A percentile compares a stretch with the other conserved stretches of the same genome.
Conservation (phyloP, 208 protist species). For the Borovskyia barvae region DNA sequence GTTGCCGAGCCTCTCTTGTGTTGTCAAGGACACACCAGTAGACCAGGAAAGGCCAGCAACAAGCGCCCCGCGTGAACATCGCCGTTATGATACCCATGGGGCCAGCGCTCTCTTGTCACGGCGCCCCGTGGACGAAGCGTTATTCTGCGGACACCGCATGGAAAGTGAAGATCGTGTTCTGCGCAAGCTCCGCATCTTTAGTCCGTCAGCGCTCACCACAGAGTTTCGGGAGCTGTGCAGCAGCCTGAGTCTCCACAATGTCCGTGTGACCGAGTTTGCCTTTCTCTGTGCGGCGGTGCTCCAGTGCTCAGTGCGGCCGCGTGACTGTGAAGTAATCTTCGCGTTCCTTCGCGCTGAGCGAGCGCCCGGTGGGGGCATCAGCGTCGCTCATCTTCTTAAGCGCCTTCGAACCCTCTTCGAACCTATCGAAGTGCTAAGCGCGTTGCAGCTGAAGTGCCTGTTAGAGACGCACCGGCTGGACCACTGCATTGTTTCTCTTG, state of each 20-base stretch:
- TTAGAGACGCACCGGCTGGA: slow-evolving; percentile 21
- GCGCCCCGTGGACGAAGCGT: slow-evolving; percentile 27
- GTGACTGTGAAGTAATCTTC: slow-evolving; percentile 25
- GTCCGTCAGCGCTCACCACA: slow-evolving; percentile 6
- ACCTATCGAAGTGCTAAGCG: slow-evolving; percentile 10
- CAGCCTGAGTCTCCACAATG: slow-evolving; percentile 24
- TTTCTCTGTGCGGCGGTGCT: slow-evolving; percentile 25
- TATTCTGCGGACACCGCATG: slow-evolving; percentile 24
- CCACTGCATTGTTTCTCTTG: slow-evolving; percentile 17
- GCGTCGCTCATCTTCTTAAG: slow-evolving; percentile 14
- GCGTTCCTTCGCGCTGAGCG: slow-evolving; percentile 19
- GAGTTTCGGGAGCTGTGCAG: slow-evolving; percentile 19
- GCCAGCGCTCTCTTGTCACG: background rate
- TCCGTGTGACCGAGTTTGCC: slow-evolving; percentile 16
- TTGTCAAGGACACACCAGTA: too few species aligned
- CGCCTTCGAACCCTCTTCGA: slow-evolving; percentile 23
- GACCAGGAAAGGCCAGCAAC: too few species aligned
- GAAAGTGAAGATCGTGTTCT: slow-evolving; percentile 15
- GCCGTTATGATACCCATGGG: too few species aligned
- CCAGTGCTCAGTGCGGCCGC: slow-evolving; percentile 4
- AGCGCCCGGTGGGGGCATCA: slow-evolving; percentile 10
- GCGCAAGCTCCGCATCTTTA: slow-evolving; percentile 8
- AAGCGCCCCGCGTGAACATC: too few species aligned
- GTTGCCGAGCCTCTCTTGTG: too few species aligned
- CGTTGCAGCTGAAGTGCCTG: slow-evolving; percentile 27